Evolutionary conservation across 192 early-diverging fungal genomes (phyloP), one percentile per base, ranked within the genome.

Genomic region (Gamsiella multidivaricata): DNA sequence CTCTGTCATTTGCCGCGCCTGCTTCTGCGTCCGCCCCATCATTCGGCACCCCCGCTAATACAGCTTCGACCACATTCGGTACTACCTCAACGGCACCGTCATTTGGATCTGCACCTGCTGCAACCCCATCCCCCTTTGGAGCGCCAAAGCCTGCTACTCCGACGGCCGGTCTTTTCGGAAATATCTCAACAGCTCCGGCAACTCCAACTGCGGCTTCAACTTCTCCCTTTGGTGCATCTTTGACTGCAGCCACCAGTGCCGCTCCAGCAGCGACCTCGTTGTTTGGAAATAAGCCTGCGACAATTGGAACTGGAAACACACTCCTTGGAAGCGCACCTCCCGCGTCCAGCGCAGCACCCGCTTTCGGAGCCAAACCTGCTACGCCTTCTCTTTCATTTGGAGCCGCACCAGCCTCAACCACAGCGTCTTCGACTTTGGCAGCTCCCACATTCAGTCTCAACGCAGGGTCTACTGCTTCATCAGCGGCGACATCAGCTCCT

Each of bases 401-500:
- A 12, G 53, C 52, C 14, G 52, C 37, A 65, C 37, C 62, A n/a
- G 45, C 59, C 4, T n/a, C 68, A 0, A 34, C 69, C 46, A 26
- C 60, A n/a, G 23, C 60, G 5, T 20, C 69, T 17, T 26, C 52
- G 10, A 9, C 53, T 3, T 26, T 61, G 4, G 15, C 59, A 1
- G 45, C 59, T 18, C 45, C 59, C 14, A 3, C 59, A 42, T 46
- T 54, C 42, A n/a, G 37, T 31, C 31, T 54, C 43, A 10, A 5
- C 33, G 53, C 59, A 23, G 29, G 46, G 1, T 43, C 57, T 52
- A 54, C 57, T 34, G 52, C 62, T 14, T 45, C 68, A n/a, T 50
- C 69, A 5, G 37, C 73, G 9, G 51, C 81, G 25, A 46, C 83
- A 49, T 60, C 83, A 33, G 57, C 79, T 9, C 66, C 81, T 18